Evolutionary conservation across 108 stramenopile species (phyloP).

Genomic region (Conticribra weissflogii): DNA sequence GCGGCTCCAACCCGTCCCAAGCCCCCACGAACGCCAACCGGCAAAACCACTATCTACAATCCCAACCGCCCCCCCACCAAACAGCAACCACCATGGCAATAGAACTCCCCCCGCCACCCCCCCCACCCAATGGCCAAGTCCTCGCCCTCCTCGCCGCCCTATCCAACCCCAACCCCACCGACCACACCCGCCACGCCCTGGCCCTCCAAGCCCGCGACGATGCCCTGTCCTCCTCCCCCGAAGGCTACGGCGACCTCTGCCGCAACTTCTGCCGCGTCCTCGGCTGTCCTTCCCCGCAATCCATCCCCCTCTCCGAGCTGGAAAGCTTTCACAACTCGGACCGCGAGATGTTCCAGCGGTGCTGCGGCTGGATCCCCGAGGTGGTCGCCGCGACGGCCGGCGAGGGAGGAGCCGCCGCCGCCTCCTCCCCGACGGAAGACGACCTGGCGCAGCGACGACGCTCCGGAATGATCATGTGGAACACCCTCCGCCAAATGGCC

Average conservation of each 20-base stretch:
- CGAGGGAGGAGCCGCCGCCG: too few relatives aligned
- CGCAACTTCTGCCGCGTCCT: slow-evolving; percentile 50
- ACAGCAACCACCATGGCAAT: background rate
- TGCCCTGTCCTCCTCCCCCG: slow-evolving; percentile 60
- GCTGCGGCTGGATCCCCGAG: slow-evolving; percentile 34
- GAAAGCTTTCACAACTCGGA: slow-evolving; percentile 53
- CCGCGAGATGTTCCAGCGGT: slow-evolving; percentile 23
- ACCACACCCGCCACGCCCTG: slow-evolving; percentile 64
- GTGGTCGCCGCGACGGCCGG: background rate
- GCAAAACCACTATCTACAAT: too few relatives aligned
- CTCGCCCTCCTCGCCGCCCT: slow-evolving; percentile 73
- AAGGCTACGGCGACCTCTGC: slow-evolving; percentile 66
- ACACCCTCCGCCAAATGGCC: slow-evolving; percentile 87
- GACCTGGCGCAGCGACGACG: slow-evolving; percentile 4
- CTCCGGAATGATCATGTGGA: slow-evolving; percentile 57
- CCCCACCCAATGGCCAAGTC: slow-evolving; percentile 69
- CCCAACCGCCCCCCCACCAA: too few relatives aligned
- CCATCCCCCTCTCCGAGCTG: slow-evolving; percentile 30
- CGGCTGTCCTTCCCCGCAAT: slow-evolving; percentile 12
- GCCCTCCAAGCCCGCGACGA: slow-evolving; percentile 80
- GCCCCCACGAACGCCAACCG: too few relatives aligned
- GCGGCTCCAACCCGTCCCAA: too few relatives aligned
- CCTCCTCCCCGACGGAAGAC: too few relatives aligned
- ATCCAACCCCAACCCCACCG: slow-evolving; percentile 56
- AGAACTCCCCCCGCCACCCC: slow-evolving; percentile 44